Evolutionary conservation across 2,329 filamentous ascomycete species (phyloP), one percentile per base, ranked within the genome.

Genomic region (Microcyclospora tardicrescens): DNA sequence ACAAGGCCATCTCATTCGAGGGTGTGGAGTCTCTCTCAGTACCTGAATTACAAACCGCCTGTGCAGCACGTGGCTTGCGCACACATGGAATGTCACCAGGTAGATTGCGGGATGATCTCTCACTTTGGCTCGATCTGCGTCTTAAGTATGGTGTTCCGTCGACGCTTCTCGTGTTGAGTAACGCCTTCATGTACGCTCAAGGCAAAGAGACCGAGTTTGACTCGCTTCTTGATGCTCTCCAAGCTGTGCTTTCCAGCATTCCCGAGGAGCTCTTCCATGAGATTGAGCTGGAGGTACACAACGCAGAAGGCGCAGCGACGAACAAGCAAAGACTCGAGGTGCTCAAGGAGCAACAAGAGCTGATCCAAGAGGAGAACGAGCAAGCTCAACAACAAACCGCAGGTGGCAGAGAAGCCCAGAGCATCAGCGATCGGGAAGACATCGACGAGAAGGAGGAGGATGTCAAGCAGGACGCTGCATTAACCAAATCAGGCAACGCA

Each of bases 271-370:
- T 98, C 31, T 98, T 93, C 83, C 91, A 98, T 71, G 91, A 98
- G 69, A 95, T 98, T 47, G 91, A 96, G 65, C 81, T 98, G 27
- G 91, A 98, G 67, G 86, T 98, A 9, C 85, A 95, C 71, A 93
- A 81, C 44, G 87, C 89, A 35, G 91, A 98, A 66, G 91, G 91
- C 44, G 89, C 87, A 10, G 91, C 91, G 16, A 98, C 91, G 49
- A 98, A 98, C 75, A 95, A 93, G 73, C 91, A 96, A 71, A 82
- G 91, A 60, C 81, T 98, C 32, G 91, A 98, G 68, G 91, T 98
- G 12, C 74, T 98, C 58, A 93, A 86, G 73, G 91, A 98, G 68
- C 91, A 98, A 68, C 84, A 98, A 62, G 91, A 95, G 60, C 77
- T 98, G 46, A 98, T 98, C 42, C 81, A 94, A 47, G 91, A 98